These are phyloP conservation scores for Tritrichomonas musculus DNA, from an alignment of 208 protist genomes.

Conservation along the genomic window DNA sequence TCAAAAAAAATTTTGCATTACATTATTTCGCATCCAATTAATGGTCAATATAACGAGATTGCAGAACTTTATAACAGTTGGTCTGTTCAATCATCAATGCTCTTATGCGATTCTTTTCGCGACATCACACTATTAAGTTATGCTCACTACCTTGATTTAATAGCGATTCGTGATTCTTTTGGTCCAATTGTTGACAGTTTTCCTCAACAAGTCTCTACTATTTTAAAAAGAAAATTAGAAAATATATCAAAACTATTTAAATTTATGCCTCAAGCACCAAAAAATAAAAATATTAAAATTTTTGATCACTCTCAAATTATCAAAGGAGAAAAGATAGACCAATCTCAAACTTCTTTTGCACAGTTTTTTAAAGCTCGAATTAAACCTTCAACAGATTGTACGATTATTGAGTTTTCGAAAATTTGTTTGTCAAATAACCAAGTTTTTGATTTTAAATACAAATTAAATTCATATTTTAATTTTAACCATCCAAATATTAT, in stretches of 20 bases:
- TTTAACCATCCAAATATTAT: not conserved
- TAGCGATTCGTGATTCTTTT: not conserved
- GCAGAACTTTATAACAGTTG: not conserved
- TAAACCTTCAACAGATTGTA: no score
- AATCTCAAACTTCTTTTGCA: no score
- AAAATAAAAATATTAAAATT: no score
- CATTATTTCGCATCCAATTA: not conserved
- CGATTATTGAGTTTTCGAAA: no score
- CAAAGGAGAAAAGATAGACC: no score
- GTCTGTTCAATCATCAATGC: not conserved
- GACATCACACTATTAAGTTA: not conserved
- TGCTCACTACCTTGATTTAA: not conserved
- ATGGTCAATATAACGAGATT: not conserved
- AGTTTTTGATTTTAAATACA: not conserved
- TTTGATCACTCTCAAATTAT: no score
- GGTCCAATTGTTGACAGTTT: not conserved
- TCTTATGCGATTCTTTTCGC: not conserved
- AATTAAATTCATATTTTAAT: not conserved
- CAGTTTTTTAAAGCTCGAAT: no score
- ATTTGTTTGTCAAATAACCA: no score
- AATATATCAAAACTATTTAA: no score
- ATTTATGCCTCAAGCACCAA: not conserved
- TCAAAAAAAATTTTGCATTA: not conserved
- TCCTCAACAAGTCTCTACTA: not conserved
- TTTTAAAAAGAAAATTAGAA: not conserved